Percentiles rank a stretch among this genome's conserved stretches.
Conservation (phyloP, 2,329 filamentous ascomycete genomes). For the Fusarium sp. region DNA sequence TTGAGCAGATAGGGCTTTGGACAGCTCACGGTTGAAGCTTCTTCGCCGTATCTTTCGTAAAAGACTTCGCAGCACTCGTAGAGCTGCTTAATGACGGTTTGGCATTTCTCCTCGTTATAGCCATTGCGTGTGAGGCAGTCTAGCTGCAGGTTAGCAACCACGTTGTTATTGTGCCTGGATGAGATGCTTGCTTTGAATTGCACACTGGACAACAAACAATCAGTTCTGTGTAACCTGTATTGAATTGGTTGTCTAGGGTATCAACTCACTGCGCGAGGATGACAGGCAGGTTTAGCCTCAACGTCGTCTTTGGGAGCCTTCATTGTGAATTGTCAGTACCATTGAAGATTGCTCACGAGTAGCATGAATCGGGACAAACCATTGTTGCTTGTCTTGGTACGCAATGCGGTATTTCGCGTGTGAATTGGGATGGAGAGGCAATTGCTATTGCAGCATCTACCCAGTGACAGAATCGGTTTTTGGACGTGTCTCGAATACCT, state of each 20-base stretch:
- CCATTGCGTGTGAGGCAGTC: constrained; percentile 87
- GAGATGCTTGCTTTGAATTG: constrained; percentile 79
- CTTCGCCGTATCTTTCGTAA: constrained; percentile 82
- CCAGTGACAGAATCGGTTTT: not conserved
- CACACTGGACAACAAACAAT: constrained; percentile 70
- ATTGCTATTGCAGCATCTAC: not conserved
- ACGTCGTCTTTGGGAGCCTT: constrained; percentile 74
- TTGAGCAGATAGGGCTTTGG: constrained; percentile 83
- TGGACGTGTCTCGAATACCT: not conserved
- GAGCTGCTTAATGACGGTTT: constrained; percentile 80
- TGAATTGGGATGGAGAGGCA: not conserved
- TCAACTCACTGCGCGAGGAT: constrained; percentile 79
- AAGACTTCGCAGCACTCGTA: constrained; percentile 95
- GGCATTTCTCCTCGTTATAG: constrained; percentile 88
- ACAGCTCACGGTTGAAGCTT: constrained; percentile 83
- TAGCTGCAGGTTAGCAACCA: constrained; percentile 50
- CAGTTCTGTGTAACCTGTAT: not conserved
- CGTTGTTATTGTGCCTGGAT: not conserved
- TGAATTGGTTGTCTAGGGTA: not conserved
- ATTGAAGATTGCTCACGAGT: not conserved
- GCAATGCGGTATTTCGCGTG: not conserved
- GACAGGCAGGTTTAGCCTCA: constrained; percentile 81
- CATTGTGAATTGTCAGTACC: constrained; percentile 10
- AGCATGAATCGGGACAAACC: constrained; percentile 5
- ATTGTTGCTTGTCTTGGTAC: constrained; percentile 3